Evolutionary conservation across 2,329 filamentous ascomycete genomes (phyloP).

Genomic region (Simplicillium sp.): DNA sequence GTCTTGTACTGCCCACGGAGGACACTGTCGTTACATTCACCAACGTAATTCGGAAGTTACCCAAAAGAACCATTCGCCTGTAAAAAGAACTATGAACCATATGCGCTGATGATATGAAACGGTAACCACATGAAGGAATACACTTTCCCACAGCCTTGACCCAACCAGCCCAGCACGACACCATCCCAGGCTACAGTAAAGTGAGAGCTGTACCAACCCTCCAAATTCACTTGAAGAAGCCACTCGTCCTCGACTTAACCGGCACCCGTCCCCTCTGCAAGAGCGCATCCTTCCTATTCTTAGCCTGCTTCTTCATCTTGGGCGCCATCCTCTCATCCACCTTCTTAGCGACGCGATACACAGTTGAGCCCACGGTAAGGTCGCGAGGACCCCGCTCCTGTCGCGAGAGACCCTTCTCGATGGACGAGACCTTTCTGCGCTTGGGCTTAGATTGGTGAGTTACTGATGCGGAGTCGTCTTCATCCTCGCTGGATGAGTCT

Average conservation of each 20-base stretch:
- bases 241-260: conserved; percentile 19
- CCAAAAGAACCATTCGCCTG: no score
- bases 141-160: no score
- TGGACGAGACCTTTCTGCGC: conserved; percentile 33
- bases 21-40: no score
- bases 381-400: conserved; percentile 33
- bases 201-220: no score
- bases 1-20: no score
- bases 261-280: conserved; percentile 32
- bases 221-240: conserved; percentile 25
- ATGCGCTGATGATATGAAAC: no score
- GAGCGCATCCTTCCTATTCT: conserved; percentile 32
- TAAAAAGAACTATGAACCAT: no score
- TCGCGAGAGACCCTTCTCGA: conserved; percentile 26
- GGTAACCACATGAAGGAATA: no score
- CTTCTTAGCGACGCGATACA: conserved; percentile 39
- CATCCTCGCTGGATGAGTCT: conserved; percentile 39
- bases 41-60: no score
- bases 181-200: no score
- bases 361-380: conserved; percentile 39
- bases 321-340: conserved; percentile 39
- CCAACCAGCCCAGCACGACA: no score
- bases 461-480: conserved; percentile 17
- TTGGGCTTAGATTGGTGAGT: conserved; percentile 19
- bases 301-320: conserved; percentile 31